Base-by-base conservation (phyloP, 2,329 filamentous ascomycete species). In the Fusarium nurragi region DNA sequence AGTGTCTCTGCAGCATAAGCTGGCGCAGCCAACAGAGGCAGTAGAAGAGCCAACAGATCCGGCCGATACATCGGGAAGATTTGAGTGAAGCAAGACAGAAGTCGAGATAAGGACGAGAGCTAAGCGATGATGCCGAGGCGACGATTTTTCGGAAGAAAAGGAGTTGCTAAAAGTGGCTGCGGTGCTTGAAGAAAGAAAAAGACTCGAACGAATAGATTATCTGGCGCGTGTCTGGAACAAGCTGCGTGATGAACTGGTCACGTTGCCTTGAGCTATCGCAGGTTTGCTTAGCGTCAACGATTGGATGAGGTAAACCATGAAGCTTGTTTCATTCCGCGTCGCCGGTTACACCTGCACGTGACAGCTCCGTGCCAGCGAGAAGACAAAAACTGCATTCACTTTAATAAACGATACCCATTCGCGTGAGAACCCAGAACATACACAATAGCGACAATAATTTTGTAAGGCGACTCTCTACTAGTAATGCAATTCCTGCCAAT, bases 1-100 rank as follows among this genome's bases (percentile, higher is more conserved):
- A 92, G 78, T 64, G 81, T 85, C 38, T 84, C 80, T 14, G 80
- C 75, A 11, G 76, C 76, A 4, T 80, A 73, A 3, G 74, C 63
- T 16, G 78, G 74, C 21, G 77, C 69, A 16, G 80, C 68, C 38
- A 80, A 71, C 14, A 80, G 71, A 23, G 74, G 67, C 19, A 83
- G 61, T 28, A 80, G 56, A 30, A 80, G 57, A 46, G 75, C 74
- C 54, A 77, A 74, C 50, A 76, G 58, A 60, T 76, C 76, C 47
- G 77, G 74, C 58, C 76, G 73, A 73, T 77, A 77, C 80, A 83
- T 83, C 64, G 68, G 63, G 70, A 60, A 53, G 53, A 54, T 40
- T 14, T 36, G 39, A 52, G 30, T 28, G 51, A 47, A 54, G 49
- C 23, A 64, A 32, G 21, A 49, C 2, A 19, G 32, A 59, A 47